Conservation (phyloP, 2,329 filamentous ascomycete genomes). For the Trichoderma breve region DNA sequence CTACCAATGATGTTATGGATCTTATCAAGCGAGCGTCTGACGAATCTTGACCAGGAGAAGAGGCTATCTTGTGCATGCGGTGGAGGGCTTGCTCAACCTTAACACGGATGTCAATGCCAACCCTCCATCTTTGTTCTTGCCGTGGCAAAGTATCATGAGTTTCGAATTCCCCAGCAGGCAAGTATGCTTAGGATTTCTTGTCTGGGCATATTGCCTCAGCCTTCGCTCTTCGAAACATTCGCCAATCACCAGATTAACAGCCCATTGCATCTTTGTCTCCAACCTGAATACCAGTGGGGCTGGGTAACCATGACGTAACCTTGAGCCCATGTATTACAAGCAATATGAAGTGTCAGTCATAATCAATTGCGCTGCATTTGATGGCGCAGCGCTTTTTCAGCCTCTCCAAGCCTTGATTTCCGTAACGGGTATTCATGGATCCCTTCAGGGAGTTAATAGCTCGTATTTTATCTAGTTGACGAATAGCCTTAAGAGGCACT, state of each 20-base stretch:
- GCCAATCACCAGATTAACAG: background rate
- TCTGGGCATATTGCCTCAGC: background rate
- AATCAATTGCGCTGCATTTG: background rate
- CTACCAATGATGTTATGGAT: background rate
- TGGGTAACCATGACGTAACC: constrained; percentile 11
- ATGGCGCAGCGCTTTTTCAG: constrained; percentile 3
- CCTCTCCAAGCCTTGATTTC: background rate
- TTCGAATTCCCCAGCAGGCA: background rate
- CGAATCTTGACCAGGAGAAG: background rate
- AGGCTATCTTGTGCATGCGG: background rate
- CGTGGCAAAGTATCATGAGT: background rate
- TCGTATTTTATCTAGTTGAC: background rate
- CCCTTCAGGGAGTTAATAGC: background rate
- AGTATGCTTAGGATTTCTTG: background rate
- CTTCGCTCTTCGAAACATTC: background rate
- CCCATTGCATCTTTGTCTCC: background rate
- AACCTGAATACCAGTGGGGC: background rate
- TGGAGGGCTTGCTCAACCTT: background rate
- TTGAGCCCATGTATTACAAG: background rate
- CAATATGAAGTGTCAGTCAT: background rate
- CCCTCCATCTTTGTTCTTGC: background rate
- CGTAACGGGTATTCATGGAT: background rate
- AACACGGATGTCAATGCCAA: background rate
- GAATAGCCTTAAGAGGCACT: background rate
- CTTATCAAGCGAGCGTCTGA: background rate